Conservation (phyloP, 2,329 filamentous ascomycete species). For the Penicillium occitanis region DNA sequence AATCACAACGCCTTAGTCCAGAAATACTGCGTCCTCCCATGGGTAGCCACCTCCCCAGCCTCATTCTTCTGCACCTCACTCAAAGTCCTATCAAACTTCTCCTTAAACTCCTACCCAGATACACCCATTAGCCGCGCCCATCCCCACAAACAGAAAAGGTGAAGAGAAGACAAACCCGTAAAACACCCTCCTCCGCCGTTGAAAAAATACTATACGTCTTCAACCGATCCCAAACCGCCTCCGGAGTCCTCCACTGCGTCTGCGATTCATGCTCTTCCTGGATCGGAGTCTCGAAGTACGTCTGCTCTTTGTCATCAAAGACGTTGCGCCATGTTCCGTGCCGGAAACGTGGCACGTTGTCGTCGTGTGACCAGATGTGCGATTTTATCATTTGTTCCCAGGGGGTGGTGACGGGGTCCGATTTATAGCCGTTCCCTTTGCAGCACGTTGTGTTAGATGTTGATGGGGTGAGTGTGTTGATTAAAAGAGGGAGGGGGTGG, state of each 20-base stretch:
- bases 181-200: slow-evolving; percentile 54
- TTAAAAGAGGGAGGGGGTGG: background rate
- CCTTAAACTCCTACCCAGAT: slow-evolving; percentile 44
- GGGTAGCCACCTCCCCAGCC: slow-evolving; percentile 62
- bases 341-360: slow-evolving; percentile 65
- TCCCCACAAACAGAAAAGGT: background rate
- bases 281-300: slow-evolving; percentile 62
- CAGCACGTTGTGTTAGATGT: no score
- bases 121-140: background rate
- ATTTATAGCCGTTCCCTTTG: slow-evolving; percentile 62
- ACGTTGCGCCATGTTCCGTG: slow-evolving; percentile 63
- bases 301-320: slow-evolving; percentile 60
- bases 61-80: slow-evolving; percentile 48
- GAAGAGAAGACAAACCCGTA: slow-evolving; percentile 38
- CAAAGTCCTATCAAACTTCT: slow-evolving; percentile 57
- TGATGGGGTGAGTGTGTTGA: background rate
- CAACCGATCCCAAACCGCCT: slow-evolving; percentile 64
- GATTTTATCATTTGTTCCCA: slow-evolving; percentile 66
- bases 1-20: slow-evolving; percentile 52
- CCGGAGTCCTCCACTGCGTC: slow-evolving; percentile 58
- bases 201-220: slow-evolving; percentile 68
- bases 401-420: slow-evolving; percentile 55
- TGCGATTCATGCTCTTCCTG: slow-evolving; percentile 58
- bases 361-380: slow-evolving; percentile 56
- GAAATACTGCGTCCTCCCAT: slow-evolving; percentile 62